A percentile compares a stretch with the other conserved stretches of the same genome.
Conservation (phyloP, 257 asterid species). For the Rubia yunnanensis region DNA sequence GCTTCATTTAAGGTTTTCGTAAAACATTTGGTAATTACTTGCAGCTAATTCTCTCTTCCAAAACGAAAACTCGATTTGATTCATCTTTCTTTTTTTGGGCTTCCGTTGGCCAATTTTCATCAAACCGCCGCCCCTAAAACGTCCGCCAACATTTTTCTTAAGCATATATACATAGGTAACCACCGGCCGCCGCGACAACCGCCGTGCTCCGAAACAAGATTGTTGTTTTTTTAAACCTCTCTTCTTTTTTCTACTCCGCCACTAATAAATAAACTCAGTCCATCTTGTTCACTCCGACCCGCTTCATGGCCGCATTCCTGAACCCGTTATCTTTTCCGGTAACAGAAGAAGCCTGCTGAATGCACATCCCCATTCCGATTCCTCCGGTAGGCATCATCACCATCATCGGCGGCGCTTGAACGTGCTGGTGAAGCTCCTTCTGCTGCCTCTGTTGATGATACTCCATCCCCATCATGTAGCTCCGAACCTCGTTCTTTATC, state of each 20-base stretch:
- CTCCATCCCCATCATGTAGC: conserved; percentile 55
- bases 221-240: conserved; percentile 25
- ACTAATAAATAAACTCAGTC: conserved; percentile 21
- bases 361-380: conserved; percentile 36
- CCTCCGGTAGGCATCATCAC: conserved; percentile 26
- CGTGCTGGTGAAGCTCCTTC: conserved; percentile 19
- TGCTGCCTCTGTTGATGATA: conserved; percentile 28
- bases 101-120: neutral
- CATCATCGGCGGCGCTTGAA: conserved; percentile 24
- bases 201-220: conserved; percentile 32
- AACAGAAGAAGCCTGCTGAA: conserved; percentile 53
- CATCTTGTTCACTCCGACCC: conserved; percentile 50
- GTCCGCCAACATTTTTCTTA: neutral
- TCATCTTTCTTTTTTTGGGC: neutral
- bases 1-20: neutral
- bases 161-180: conserved; percentile 5
- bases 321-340: conserved; percentile 36
- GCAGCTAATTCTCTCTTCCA: neutral
- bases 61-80: neutral
- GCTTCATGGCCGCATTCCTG: conserved; percentile 50
- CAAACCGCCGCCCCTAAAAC: conserved; percentile 1
- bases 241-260: neutral
- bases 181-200: neutral
- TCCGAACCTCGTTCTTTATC: conserved; percentile 76
- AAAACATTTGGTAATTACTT: neutral